Evolutionary conservation across 73 alveolate genomes (phyloP).

Genomic region (Paramecium biaurelia): DNA sequence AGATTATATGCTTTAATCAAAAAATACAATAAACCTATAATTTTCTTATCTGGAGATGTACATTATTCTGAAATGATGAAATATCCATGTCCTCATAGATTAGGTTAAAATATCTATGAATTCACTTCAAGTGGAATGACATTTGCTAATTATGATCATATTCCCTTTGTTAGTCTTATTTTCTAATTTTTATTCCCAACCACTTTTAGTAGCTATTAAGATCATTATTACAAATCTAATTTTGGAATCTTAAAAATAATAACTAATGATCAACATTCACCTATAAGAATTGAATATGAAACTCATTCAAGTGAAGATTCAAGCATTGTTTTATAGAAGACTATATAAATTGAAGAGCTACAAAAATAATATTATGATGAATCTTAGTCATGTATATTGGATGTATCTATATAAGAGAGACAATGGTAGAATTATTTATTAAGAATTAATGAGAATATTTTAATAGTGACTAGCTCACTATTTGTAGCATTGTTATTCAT

Average conservation of each 20-base stretch:
- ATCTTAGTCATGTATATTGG: conserved; percentile 3
- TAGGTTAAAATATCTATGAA: conserved; percentile 71
- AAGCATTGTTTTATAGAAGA: not conserved
- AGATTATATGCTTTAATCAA: conserved; percentile 58
- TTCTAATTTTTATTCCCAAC: not conserved
- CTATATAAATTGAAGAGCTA: not conserved
- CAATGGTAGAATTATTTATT: not conserved
- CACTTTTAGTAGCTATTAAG: not conserved
- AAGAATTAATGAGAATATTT: not conserved
- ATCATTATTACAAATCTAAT: not conserved
- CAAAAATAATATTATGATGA: not conserved
- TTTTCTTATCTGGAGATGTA: conserved; percentile 81
- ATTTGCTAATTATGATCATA: conserved; percentile 64
- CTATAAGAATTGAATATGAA: not conserved
- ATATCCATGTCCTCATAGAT: conserved; percentile 60
- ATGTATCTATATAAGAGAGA: not conserved
- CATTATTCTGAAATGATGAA: conserved; percentile 73
- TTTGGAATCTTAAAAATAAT: not conserved
- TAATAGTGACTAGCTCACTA: not conserved
- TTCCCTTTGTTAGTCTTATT: not conserved
- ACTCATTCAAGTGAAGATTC: conserved; percentile 9
- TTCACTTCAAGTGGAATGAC: conserved; percentile 81
- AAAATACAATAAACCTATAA: conserved; percentile 64
- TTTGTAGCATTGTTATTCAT: not conserved
- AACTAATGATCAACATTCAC: not conserved